Evolutionary conservation across 441 rosid species (phyloP).

Genomic region (Adansonia grandidieri): DNA sequence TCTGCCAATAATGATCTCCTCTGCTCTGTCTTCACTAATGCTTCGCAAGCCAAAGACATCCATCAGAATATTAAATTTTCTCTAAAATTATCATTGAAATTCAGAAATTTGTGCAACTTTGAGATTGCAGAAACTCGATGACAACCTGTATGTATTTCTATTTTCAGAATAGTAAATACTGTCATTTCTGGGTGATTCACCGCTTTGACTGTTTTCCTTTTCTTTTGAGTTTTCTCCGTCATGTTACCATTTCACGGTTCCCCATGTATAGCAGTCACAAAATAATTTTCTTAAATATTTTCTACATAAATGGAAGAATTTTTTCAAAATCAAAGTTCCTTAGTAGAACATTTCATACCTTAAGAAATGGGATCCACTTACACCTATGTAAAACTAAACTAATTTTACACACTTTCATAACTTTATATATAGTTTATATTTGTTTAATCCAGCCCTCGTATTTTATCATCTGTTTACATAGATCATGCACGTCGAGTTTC

Average conservation of each 20-base stretch:
- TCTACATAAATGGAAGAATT: neutral
- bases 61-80: neutral
- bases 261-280: neutral
- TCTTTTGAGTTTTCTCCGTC: neutral
- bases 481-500: no score
- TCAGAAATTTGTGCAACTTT: neutral
- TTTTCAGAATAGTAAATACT: neutral
- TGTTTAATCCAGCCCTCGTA: no score
- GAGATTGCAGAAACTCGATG: neutral
- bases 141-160: neutral
- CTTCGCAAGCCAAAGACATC: constrained; percentile 15
- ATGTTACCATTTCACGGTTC: neutral
- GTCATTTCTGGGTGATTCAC: neutral
- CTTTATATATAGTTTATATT: no score
- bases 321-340: constrained; percentile 1
- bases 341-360: neutral
- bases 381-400: no score
- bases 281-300: neutral
- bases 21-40: neutral
- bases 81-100: neutral
- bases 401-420: no score
- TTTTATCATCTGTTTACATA: no score
- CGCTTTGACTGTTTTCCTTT: neutral
- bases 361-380: neutral
- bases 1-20: neutral